Base-by-base conservation (phyloP, 1,139 yeast genomes). In the Diutina catenulata region DNA sequence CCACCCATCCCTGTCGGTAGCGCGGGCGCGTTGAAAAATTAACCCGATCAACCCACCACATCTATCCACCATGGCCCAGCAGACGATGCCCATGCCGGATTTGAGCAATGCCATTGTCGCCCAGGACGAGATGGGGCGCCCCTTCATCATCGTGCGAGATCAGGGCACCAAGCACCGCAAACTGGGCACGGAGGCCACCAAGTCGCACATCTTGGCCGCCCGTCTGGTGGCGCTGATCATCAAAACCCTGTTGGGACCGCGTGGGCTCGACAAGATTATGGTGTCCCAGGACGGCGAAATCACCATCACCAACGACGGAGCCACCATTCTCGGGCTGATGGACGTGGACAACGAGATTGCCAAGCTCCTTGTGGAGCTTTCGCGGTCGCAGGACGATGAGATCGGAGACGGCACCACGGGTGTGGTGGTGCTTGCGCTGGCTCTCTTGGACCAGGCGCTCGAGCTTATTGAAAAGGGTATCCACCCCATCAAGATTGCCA, bases 371-470 rank as follows among this genome's bases (percentile, higher is more conserved):
- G 99, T 91, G 29, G 95, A 93, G 62, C 72, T 93, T 49, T 84
- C 96, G 26, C 82, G 76, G 58, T 84, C 96, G 19, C 99, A 93
- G 64, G 99, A 93, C 59, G 96, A 91, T 54, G 98, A 93, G 62
- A 87, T 93, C 52, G 99, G 99, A 41, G 99, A 93, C 56, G 99
- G 99, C 54, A 93, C 99, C 31, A 93, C 99, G 3, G 98, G 98
- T 52, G 99, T 93, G 25, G 98, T 91, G 41, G 97, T 93, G 1
- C 66, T 93, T 39, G 97, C 98, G 2, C 84, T 95, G 49, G 94
- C 97, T 2, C 67, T 93, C 47, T 68, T 93, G 43, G 98, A 91
- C 56, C 95, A 91, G 62, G 96, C 98, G 2, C 63, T 82, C 42
- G 97, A 87, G 55, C 73, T 93, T 49, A 86, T 93, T 49, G 97